phyloP scores from a whole-genome alignment of 768 basidiomycete species.

The Lepiota brunneoincarnata region DNA sequence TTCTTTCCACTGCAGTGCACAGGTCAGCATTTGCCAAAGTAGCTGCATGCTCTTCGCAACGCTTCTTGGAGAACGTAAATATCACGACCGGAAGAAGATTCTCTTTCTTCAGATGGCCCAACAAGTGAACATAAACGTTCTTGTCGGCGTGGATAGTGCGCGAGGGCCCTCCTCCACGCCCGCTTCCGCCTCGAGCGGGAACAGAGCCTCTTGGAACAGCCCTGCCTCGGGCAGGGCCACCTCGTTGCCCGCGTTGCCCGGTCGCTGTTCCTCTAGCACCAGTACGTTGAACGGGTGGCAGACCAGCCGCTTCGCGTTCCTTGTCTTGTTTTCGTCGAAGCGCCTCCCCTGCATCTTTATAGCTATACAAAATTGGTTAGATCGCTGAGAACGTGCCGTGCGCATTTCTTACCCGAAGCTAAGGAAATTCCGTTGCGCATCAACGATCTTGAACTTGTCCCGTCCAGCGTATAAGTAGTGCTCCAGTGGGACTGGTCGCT shows the following conservation, averaged over 20 bases:
- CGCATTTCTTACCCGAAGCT: slow-evolving; percentile 63
- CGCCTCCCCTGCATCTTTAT: slow-evolving; percentile 88
- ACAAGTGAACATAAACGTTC: slow-evolving; percentile 90
- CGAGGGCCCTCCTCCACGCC: slow-evolving; percentile 41
- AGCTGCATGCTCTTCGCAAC: slow-evolving; percentile 93
- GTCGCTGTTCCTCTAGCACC: slow-evolving; percentile 73
- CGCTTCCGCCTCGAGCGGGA: slow-evolving; percentile 35
- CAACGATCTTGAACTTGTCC: slow-evolving; percentile 91
- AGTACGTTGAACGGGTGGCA: slow-evolving; percentile 79
- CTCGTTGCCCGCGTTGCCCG: slow-evolving; percentile 46
- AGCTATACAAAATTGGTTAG: slow-evolving; percentile 41
- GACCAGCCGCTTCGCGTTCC: slow-evolving; percentile 92
- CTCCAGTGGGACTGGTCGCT: slow-evolving; percentile 95
- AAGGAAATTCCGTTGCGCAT: slow-evolving; percentile 73
- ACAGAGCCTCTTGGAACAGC: slow-evolving; percentile 26
- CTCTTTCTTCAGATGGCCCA: slow-evolving; percentile 84
- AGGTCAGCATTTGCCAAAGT: slow-evolving; percentile 88
- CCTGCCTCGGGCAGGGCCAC: slow-evolving; percentile 42
- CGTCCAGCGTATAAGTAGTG: slow-evolving; percentile 96
- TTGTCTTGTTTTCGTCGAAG: slow-evolving; percentile 95
- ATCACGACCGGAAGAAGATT: slow-evolving; percentile 89
- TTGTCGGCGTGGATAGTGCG: slow-evolving; percentile 77
- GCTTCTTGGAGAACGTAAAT: slow-evolving; percentile 96
- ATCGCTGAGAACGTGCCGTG: neutral
- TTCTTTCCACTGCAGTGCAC: slow-evolving; percentile 88